Conservation (phyloP, 805 yeast genomes). For the Candida sphagnicola region DNA sequence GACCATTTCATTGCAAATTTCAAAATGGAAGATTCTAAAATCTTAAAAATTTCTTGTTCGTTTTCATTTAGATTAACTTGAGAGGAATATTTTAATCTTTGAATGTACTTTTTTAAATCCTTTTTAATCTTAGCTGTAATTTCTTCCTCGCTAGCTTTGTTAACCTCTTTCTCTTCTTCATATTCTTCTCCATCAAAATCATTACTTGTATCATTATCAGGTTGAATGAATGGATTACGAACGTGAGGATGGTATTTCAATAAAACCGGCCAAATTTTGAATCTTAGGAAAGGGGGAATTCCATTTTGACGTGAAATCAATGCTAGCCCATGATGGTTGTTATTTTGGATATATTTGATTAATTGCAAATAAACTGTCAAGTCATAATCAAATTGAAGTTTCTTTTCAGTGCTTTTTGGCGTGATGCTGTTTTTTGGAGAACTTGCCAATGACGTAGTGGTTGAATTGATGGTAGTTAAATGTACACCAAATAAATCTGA, state of each 20-base stretch:
- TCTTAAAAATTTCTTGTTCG: conserved; percentile 51
- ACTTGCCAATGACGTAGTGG: background rate
- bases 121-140: conserved; percentile 39
- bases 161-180: conserved; percentile 2
- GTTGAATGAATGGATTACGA: conserved; percentile 64
- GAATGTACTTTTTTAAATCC: conserved; percentile 61
- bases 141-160: conserved; percentile 14
- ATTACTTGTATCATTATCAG: conserved; percentile 39
- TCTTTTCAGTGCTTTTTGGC: background rate
- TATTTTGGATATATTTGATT: conserved; percentile 49
- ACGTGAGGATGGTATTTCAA: conserved; percentile 84
- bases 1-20: conserved; percentile 80
- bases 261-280: conserved; percentile 79
- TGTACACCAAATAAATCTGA: background rate
- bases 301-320: conserved; percentile 79
- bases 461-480: background rate
- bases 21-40: conserved; percentile 56
- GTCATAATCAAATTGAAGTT: conserved; percentile 32
- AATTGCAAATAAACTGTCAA: conserved; percentile 51
- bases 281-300: conserved; percentile 76
- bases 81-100: conserved; percentile 34
- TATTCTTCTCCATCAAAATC: conserved; percentile 2
- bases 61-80: conserved; percentile 27
- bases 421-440: conserved; percentile 1
- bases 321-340: conserved; percentile 74